Evolutionary conservation across 2,329 filamentous ascomycete genomes (phyloP).

Genomic region (Diaporthe humulicola): DNA sequence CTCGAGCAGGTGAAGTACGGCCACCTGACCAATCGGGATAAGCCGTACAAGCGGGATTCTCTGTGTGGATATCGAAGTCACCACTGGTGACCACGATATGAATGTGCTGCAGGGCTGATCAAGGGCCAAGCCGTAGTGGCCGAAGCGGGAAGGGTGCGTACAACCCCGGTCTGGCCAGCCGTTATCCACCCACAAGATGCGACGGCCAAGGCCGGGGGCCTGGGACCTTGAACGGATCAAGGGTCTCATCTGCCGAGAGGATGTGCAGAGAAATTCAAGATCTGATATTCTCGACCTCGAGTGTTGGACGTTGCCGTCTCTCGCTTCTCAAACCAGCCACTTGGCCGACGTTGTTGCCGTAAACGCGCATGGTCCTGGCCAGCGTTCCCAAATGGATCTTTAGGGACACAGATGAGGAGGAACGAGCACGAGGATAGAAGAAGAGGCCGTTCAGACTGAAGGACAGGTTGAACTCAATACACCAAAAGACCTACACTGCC

Average conservation of each 20-base stretch:
- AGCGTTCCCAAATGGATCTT: background rate
- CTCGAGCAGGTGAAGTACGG: background rate
- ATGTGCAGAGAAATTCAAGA: background rate
- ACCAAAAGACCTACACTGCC: background rate
- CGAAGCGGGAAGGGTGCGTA: constrained; percentile 19
- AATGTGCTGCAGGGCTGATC: constrained; percentile 10
- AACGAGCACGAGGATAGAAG: background rate
- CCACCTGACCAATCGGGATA: background rate
- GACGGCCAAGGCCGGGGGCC: background rate
- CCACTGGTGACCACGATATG: background rate
- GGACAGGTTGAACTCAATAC: background rate
- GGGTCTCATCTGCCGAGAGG: background rate
- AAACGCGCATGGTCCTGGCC: background rate
- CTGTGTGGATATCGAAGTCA: background rate
- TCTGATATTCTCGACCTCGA: background rate
- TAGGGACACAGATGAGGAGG: background rate
- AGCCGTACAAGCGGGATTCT: background rate
- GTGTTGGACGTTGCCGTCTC: background rate
- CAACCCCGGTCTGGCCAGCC: background rate
- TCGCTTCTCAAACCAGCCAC: background rate
- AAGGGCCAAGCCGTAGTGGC: constrained; percentile 7
- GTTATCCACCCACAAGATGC: background rate
- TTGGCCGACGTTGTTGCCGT: background rate
- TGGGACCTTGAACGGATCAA: background rate
- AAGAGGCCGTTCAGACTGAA: background rate